Evolutionary conservation across 176 grass and related monocot genomes (phyloP), one percentile per base, ranked within the genome.

Genomic region (Aegilops longissima): DNA sequence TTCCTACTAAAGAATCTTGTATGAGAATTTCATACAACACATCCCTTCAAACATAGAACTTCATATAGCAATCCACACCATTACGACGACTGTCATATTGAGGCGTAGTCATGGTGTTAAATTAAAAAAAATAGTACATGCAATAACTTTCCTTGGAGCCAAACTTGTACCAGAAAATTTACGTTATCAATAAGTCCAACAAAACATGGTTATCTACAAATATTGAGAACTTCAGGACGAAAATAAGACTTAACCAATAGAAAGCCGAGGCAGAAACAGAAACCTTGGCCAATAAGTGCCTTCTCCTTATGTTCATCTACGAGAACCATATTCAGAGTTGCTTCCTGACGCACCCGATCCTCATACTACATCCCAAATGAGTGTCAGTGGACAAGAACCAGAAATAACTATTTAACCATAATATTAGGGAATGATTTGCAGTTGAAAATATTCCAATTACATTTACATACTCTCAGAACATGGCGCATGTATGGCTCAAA

Each of bases 301-400:
- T 27, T 27, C 27, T 27, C 27, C 27, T 27, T 27, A 27, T 27
- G 27, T 27, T 27, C 27, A 27, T 27, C 27, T 27, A 27, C 27
- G 27, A 27, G 1, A 27, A 27, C 27, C 27, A 27, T 27, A 27
- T 27, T 27, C 27, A 27, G 27, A 27, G 27, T 27, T 27, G 27
- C 27, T 27, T 27, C 27, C 27, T 27, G 27, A 27, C 27, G 27
- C 27, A 27, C 27, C 27, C 79, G 70, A 84, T 90, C 84, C 92
- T 98, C 96, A 18, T 96, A 98, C 96, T 98, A 56, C 66, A 90
- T 86, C 29, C 69, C 79, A 71, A 71, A 73, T 81, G 68, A 61
- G 39, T 74, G 62, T 83, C 36, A 18, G 75, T 12, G 68, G 24
- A 36, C 39, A 82, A 85, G 80, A 10, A 85, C 5, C 52, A 83